Percentiles rank a stretch among this genome's conserved stretches.
These are phyloP conservation scores for Trichosporon sp. DNA, from an alignment of 1,284 basidiomycete species.

Conservation along the genomic window DNA sequence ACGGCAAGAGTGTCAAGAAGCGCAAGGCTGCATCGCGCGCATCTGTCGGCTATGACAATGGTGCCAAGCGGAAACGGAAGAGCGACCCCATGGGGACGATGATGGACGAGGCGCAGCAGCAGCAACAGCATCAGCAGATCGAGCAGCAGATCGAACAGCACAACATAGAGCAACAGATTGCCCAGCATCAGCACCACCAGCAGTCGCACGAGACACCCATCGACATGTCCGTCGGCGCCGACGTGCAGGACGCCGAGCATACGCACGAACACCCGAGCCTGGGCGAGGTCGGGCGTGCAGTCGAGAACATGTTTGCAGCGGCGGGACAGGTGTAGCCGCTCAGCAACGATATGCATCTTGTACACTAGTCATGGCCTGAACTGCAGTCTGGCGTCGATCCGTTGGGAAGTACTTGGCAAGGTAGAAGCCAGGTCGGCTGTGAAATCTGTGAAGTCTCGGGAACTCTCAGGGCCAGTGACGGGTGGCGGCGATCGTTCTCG, in stretches of 20 bases:
- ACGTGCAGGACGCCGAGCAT: not conserved
- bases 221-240: not conserved
- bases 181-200: not conserved
- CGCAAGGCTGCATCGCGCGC: constrained; percentile 18
- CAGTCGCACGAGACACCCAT: not conserved
- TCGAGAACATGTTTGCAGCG: constrained; percentile 18
- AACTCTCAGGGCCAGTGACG: too few relatives aligned
- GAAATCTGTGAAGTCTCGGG: too few relatives aligned
- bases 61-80: constrained; percentile 15
- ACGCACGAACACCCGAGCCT: constrained; percentile 1
- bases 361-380: not conserved
- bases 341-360: not conserved
- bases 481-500: not conserved
- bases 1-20: constrained; percentile 40
- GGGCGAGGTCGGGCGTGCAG: constrained; percentile 14
- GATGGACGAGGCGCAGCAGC: not conserved
- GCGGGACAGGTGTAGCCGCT: not conserved
- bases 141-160: not conserved
- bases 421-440: too few relatives aligned
- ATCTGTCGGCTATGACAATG: constrained; percentile 2
- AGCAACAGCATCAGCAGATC: not conserved
- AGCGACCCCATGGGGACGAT: not conserved
- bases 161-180: not conserved
- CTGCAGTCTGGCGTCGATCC: not conserved
- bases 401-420: not conserved